These are phyloP conservation scores for Jatropha curcas DNA, from an alignment of 345 rosid genomes.

Conservation along the genomic window DNA sequence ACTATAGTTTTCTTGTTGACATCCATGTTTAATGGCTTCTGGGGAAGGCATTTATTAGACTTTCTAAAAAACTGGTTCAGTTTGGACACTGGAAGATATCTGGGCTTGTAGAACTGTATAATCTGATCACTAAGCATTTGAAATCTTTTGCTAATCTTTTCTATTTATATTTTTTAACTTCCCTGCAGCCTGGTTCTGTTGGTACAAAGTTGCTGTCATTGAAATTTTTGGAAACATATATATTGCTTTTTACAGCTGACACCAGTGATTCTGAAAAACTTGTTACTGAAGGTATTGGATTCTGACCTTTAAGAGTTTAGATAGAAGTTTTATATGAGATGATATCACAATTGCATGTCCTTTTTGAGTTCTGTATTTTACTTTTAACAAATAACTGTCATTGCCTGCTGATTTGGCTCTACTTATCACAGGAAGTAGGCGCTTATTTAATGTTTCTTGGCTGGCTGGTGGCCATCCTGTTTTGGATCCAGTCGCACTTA, in stretches of 20 bases:
- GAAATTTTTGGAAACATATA: constrained; percentile 83
- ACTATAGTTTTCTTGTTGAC: background rate
- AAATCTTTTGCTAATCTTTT: constrained; percentile 15
- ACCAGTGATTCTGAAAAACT: constrained; percentile 54
- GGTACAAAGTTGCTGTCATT: constrained; percentile 74
- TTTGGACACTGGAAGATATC: background rate
- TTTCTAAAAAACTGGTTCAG: background rate
- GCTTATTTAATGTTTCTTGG: constrained; percentile 71
- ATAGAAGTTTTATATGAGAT: background rate
- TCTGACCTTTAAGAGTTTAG: constrained; percentile 2
- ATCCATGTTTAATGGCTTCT: background rate
- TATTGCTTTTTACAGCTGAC: constrained; percentile 77
- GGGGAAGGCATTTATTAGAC: background rate
- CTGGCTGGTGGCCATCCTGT: constrained; percentile 65
- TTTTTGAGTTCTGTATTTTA: background rate
- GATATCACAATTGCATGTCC: constrained; percentile 12
- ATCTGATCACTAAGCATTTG: background rate
- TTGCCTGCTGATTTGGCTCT: constrained; percentile 22
- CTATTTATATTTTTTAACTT: constrained; percentile 13
- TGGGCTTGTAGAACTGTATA: background rate
- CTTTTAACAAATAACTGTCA: background rate
- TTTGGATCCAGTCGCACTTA: constrained; percentile 60
- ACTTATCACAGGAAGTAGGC: constrained; percentile 50
- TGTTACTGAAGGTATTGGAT: constrained; percentile 60
- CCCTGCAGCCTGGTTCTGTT: constrained; percentile 69